phyloP scores from a whole-genome alignment of 768 basidiomycete species.

The Coprinopsis marcescibilis region DNA sequence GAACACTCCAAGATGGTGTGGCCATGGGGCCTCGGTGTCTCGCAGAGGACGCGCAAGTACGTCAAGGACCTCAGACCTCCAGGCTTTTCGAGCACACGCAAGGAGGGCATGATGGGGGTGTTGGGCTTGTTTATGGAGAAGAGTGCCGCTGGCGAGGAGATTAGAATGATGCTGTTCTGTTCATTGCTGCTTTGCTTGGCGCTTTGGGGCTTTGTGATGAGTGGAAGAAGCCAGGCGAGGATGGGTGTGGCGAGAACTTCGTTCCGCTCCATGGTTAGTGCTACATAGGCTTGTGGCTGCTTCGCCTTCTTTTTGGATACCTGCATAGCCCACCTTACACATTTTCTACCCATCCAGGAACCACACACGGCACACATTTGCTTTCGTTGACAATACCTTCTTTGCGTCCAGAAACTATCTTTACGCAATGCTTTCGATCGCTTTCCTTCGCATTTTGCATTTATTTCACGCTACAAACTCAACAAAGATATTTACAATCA shows the following conservation, averaged over 20 bases:
- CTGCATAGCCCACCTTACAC: no score
- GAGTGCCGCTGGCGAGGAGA: constrained; percentile 64
- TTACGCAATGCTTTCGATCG: no score
- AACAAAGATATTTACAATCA: no score
- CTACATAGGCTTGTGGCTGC: no score
- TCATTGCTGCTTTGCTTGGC: constrained; percentile 43
- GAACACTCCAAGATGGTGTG: constrained; percentile 44
- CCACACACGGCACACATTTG: no score
- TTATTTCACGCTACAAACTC: no score
- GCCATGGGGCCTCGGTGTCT: constrained; percentile 44
- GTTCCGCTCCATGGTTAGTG: neutral
- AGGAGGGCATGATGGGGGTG: constrained; percentile 33
- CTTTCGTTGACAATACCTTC: no score
- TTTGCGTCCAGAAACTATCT: no score
- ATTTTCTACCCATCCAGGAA: no score
- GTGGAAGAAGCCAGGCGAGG: constrained; percentile 11
- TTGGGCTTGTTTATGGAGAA: constrained; percentile 46
- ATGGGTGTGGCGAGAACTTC: neutral
- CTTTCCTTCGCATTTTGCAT: no score
- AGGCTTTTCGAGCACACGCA: constrained; percentile 13
- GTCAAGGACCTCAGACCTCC: constrained; percentile 35
- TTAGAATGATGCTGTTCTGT: constrained; percentile 54
- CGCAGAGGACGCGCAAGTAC: constrained; percentile 31
- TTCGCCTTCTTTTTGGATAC: no score
- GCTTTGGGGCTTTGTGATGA: constrained; percentile 38